Evolutionary conservation across 2,329 filamentous ascomycete genomes (phyloP).

Genomic region (Fusarium sp.): DNA sequence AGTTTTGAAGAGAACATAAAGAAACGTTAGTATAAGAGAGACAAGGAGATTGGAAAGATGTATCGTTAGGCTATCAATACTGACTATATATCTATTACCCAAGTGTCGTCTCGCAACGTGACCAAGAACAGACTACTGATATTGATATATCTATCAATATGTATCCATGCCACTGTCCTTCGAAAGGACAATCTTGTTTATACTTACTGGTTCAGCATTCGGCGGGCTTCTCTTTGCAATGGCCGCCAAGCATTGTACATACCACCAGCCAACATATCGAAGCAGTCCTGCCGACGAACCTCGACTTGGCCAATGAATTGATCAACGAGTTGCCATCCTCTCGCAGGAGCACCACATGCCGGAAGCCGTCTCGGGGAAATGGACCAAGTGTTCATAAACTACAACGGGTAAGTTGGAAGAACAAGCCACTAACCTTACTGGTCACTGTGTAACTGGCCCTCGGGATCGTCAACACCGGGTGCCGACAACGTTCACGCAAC

Average conservation of each 20-base stretch:
- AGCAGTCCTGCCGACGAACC: neutral
- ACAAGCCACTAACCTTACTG: neutral
- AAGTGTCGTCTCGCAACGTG: neutral
- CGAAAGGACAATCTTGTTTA: neutral
- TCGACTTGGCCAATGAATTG: neutral
- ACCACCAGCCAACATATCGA: neutral
- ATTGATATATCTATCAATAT: neutral
- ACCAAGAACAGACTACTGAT: neutral
- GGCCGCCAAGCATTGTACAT: neutral
- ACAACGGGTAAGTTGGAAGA: neutral
- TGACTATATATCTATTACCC: too few species aligned
- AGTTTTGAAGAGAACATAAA: neutral
- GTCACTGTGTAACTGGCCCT: neutral
- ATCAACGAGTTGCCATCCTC: neutral
- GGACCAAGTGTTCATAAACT: neutral
- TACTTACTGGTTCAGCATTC: neutral
- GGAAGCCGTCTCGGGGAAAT: conserved; percentile 1
- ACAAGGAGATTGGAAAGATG: neutral
- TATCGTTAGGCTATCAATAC: neutral
- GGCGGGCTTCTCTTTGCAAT: neutral
- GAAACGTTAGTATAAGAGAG: neutral
- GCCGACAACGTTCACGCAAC: neutral
- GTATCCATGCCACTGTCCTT: too few species aligned
- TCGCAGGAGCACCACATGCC: neutral
- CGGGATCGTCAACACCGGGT: neutral